A percentile compares a stretch with the other conserved stretches of the same genome.
phyloP scores from a whole-genome alignment of 495 filamentous ascomycete genomes.

The Xylaria sp. region DNA sequence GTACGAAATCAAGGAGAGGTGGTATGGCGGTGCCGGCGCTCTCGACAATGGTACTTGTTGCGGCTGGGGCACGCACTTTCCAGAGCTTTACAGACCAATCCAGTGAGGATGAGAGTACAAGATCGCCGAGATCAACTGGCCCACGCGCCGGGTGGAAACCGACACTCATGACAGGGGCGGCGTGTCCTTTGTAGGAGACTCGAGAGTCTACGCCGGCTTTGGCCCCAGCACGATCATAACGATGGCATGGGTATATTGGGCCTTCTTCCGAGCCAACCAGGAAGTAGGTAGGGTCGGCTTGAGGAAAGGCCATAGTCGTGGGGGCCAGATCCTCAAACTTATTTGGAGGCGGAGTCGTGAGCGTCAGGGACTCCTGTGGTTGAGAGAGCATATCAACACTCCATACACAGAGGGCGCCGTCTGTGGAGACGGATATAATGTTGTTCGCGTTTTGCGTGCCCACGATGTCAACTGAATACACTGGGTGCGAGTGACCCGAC shows the following conservation, averaged over 20 bases:
- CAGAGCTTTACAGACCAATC: conserved; percentile 98
- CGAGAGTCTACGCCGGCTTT: conserved; percentile 92
- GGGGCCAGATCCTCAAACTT: conserved; percentile 96
- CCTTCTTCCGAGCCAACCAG: conserved; percentile 97
- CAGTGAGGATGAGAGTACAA: conserved; percentile 82
- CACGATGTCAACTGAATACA: conserved; percentile 93
- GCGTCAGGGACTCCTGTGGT: conserved; percentile 89
- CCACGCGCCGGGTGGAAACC: conserved; percentile 93
- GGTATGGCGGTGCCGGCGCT: conserved; percentile 61
- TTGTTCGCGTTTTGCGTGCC: conserved; percentile 99
- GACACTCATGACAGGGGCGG: conserved; percentile 93
- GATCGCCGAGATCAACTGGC: conserved; percentile 91
- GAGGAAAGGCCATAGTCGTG: conserved; percentile 94
- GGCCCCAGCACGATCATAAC: conserved; percentile 94
- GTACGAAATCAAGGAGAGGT: conserved; percentile 85
- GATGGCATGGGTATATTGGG: conserved; percentile 91
- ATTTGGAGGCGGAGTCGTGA: conserved; percentile 82
- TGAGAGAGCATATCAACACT: conserved; percentile 95
- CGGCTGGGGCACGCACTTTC: conserved; percentile 83
- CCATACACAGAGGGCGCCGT: conserved; percentile 97
- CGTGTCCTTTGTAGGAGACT: conserved; percentile 84
- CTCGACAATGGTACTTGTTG: conserved; percentile 59
- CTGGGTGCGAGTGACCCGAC: conserved; percentile 90
- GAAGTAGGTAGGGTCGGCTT: conserved; percentile 96
- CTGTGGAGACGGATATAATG: conserved; percentile 93